Percentiles rank a stretch among this genome's conserved stretches.
phyloP scores from a whole-genome alignment of 2,329 filamentous ascomycete genomes.

The Falciphora oryzae region DNA sequence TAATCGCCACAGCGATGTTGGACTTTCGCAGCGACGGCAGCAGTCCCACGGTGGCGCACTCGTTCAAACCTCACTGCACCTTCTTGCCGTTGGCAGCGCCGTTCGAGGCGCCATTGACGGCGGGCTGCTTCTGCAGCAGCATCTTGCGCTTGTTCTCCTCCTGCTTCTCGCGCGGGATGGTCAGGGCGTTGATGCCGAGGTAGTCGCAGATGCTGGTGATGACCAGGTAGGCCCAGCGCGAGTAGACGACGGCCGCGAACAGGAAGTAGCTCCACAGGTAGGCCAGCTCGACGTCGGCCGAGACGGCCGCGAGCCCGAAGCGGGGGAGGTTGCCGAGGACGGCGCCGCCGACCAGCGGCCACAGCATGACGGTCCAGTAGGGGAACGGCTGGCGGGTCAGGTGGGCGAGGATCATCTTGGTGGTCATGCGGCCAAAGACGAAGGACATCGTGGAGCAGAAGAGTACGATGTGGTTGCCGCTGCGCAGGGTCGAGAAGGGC shows the following conservation, averaged over 20 bases:
- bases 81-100: conserved; percentile 24
- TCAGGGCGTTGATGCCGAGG: conserved; percentile 90
- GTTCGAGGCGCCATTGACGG: conserved; percentile 19
- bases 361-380: conserved; percentile 90
- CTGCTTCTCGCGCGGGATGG: conserved; percentile 64
- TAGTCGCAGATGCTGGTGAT: conserved; percentile 88
- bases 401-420: conserved; percentile 97
- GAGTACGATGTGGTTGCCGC: conserved; percentile 81
- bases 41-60: neutral
- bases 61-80: conserved; percentile 16
- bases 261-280: conserved; percentile 83
- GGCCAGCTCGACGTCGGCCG: conserved; percentile 61
- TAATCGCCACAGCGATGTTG: too few relatives aligned
- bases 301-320: conserved; percentile 61
- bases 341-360: conserved; percentile 80
- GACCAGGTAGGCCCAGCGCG: conserved; percentile 86
- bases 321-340: conserved; percentile 75
- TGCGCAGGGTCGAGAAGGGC: conserved; percentile 74
- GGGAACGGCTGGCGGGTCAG: conserved; percentile 91
- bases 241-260: conserved; percentile 81
- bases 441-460: conserved; percentile 95
- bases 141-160: conserved; percentile 39
- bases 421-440: conserved; percentile 96
- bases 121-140: conserved; percentile 26
- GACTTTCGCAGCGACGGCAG: too few relatives aligned